A percentile compares a stretch with the other conserved stretches of the same genome.
Evolutionary conservation across 202 grass and related monocot species (phyloP).

Genomic region (Setaria italica): DNA sequence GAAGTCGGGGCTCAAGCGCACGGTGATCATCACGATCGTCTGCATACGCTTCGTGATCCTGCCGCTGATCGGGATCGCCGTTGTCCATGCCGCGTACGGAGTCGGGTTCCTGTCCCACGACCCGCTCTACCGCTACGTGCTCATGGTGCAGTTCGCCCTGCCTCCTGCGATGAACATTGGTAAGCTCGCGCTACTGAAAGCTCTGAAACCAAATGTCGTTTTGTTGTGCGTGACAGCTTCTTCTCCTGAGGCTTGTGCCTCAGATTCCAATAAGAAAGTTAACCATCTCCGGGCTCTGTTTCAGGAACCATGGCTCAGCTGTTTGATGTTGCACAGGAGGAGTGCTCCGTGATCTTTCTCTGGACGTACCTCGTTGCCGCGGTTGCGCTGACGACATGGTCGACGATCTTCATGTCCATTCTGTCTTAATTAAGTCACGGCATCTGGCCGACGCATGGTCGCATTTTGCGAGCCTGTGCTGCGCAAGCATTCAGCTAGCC

Average conservation of each 20-base stretch:
- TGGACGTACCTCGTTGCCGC: constrained; percentile 84
- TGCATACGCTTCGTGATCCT: constrained; percentile 70
- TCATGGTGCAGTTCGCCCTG: constrained; percentile 86
- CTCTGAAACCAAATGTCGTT: neutral
- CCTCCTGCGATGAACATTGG: constrained; percentile 93
- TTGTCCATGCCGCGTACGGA: constrained; percentile 61
- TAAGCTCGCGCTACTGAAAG: constrained; percentile 24
- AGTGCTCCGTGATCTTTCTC: constrained; percentile 86
- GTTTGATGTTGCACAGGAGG: constrained; percentile 87
- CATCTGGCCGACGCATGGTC: neutral
- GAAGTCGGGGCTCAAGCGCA: constrained; percentile 60
- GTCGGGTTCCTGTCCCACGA: constrained; percentile 75
- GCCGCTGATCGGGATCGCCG: constrained; percentile 66
- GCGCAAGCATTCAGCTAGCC: neutral
- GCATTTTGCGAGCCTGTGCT: neutral
- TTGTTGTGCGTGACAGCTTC: neutral
- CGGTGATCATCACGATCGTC: constrained; percentile 58
- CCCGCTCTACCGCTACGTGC: constrained; percentile 79
- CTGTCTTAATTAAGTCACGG: constrained; percentile 57
- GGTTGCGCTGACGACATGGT: constrained; percentile 78
- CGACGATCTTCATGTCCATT: constrained; percentile 90
- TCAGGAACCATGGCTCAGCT: constrained; percentile 86
- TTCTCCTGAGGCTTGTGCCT: neutral
- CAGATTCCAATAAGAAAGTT: neutral
- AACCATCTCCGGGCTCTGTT: constrained; percentile 3